These are phyloP conservation scores for Monosporascus sp. DNA, from an alignment of 2,329 filamentous ascomycete species.

Conservation along the genomic window DNA sequence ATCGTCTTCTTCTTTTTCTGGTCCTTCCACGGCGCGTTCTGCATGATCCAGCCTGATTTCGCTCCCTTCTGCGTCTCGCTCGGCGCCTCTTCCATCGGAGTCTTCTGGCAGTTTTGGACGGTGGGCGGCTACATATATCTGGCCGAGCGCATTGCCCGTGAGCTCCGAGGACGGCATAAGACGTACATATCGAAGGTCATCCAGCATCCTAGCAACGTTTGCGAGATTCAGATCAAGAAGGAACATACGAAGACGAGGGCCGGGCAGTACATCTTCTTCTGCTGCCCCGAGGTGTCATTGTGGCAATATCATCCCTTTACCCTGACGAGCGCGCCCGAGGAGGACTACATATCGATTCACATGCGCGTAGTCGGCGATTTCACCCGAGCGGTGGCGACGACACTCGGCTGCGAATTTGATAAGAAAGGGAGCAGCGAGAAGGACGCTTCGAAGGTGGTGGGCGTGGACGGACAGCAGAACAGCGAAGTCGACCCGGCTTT, in stretches of 20 bases:
- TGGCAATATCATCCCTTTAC: slow-evolving; percentile 91
- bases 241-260: slow-evolving; percentile 75
- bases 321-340: slow-evolving; percentile 78
- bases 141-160: slow-evolving; percentile 70
- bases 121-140: slow-evolving; percentile 77
- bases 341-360: slow-evolving; percentile 86
- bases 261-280: slow-evolving; percentile 85
- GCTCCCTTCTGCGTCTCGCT: slow-evolving; percentile 71
- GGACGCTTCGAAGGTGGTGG: slow-evolving; percentile 61
- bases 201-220: slow-evolving; percentile 82
- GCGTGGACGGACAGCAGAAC: slow-evolving; percentile 55
- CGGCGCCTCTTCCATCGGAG: slow-evolving; percentile 60
- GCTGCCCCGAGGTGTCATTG: slow-evolving; percentile 77
- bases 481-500: slow-evolving; percentile 63
- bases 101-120: slow-evolving; percentile 90
- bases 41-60: slow-evolving; percentile 83
- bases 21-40: slow-evolving; percentile 84
- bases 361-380: slow-evolving; percentile 81
- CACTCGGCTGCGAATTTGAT: slow-evolving; percentile 70
- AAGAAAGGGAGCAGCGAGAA: slow-evolving; percentile 38
- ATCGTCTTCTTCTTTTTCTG: slow-evolving; percentile 86
- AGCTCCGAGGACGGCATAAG: slow-evolving; percentile 74
- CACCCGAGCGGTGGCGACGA: slow-evolving; percentile 62
- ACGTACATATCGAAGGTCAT: slow-evolving; percentile 86
- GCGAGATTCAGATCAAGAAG: slow-evolving; percentile 90